Base-by-base conservation (phyloP, 139 green algal species). In the Zygnema cylindricum region DNA sequence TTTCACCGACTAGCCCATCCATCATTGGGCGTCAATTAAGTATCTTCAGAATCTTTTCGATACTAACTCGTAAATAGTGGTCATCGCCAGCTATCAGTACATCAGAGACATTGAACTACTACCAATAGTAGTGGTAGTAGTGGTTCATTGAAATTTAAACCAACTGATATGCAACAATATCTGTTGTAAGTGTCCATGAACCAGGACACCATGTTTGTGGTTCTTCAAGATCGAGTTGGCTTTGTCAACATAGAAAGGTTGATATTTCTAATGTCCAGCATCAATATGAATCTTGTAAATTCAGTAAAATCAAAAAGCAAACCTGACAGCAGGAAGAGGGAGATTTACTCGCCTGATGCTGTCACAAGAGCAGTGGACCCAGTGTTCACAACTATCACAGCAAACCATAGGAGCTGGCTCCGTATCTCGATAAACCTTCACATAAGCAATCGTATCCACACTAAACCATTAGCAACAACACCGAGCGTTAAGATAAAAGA, bases 341-440 rank as follows among this genome's bases (percentile, higher is more conserved):
- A 25, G n/a, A 7, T 2, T 25, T 54, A 90, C 75, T 36, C 25
- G 77, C 85, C 41, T 82, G 76, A 90, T 85, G 32, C 76, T 86
- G 41, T 85, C 85, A 36, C 85, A 90, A 1, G 76, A 21, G 76
- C 75, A 90, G 35, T 90, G 85, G 38, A 90, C 76, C 85, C 85
- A 90, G 30, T 82, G 85, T 75, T 90, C 76, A 69, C 85, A 90
- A 33, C 23, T 78, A 41, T 90, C 85, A 42, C 85, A 90, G 43
- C 85, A 90, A 41, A 90, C 76, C 85, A 90, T 90, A 32, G 85
- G 85, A 21, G 85, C 76, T 39, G 76, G 39, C 76, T 90, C 85
- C 22, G 75, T 88, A 78, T 90, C 76, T 38, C 85, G 85, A 43
- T 90, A 90, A 40, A 90, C 85, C 85, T 89, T n/a, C n/a, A n/a